Conservation (phyloP, 768 basidiomycete genomes). For the Lactarius quietus region DNA sequence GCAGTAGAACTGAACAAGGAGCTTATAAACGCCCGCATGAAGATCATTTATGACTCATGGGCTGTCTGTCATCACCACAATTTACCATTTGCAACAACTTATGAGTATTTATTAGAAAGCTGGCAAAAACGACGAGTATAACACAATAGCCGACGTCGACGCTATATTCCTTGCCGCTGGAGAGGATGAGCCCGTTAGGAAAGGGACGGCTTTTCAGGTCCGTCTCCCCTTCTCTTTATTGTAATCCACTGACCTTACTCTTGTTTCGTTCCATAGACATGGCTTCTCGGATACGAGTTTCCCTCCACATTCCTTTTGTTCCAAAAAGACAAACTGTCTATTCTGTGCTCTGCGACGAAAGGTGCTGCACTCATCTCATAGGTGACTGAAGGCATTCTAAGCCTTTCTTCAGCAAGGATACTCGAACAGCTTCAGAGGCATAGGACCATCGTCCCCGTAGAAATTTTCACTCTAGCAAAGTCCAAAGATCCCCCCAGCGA, state of each 20-base stretch:
- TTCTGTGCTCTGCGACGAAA: slow-evolving; percentile 87
- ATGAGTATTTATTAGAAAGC: slow-evolving; percentile 46
- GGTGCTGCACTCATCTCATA: slow-evolving; percentile 43
- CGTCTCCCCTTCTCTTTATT: slow-evolving; percentile 27
- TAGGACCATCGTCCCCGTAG: slow-evolving; percentile 57
- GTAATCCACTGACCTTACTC: slow-evolving; percentile 10
- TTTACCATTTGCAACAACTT: slow-evolving; percentile 2
- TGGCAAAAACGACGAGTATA: slow-evolving; percentile 65
- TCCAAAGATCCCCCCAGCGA: slow-evolving; percentile 75
- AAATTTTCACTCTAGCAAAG: slow-evolving; percentile 76
- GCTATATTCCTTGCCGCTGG: slow-evolving; percentile 71
- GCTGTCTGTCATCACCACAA: slow-evolving; percentile 29
- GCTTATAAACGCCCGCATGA: slow-evolving; percentile 35
- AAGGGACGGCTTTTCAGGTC: slow-evolving; percentile 91
- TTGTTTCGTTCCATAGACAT: slow-evolving; percentile 56
- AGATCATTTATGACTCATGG: slow-evolving; percentile 36
- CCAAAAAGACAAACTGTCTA: slow-evolving; percentile 66
- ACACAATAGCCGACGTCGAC: slow-evolving; percentile 62
- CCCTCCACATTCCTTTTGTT: slow-evolving; percentile 90
- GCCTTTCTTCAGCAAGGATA: slow-evolving; percentile 63
- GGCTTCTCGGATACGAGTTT: slow-evolving; percentile 97
- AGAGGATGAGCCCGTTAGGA: slow-evolving; percentile 88
- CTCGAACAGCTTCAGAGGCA: slow-evolving; percentile 70
- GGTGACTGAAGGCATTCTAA: slow-evolving; percentile 2
- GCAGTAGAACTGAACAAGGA: slow-evolving; percentile 63